Base-by-base conservation (phyloP, 2,329 filamentous ascomycete species). In the Fusarium chlamydosporum region DNA sequence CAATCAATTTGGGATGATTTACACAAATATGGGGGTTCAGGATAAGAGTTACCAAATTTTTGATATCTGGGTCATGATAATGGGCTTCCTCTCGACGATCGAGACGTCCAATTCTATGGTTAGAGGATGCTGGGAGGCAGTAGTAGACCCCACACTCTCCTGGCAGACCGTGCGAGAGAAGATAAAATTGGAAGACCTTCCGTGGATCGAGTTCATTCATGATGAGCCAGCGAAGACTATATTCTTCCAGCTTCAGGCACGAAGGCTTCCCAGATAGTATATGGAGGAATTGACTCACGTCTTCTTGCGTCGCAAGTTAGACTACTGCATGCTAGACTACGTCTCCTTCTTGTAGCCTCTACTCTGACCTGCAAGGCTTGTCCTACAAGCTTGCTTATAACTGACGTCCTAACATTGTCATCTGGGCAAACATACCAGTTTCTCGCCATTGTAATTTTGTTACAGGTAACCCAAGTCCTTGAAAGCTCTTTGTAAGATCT, bases 401-500 rank as follows among this genome's bases (percentile, higher is more conserved):
- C 13, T 1, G 3, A 42, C 9, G 3, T 7, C 40, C 27, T 27
- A 3, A 2, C 23, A 42, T 42, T n/a, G 15, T 42, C 15, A 10
- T 27, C 11, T 13, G 13, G 11, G 6, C 18, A 20, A 12, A 10
- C 18, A 7, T 13, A 3, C 4, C 13, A 16, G 26, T 7, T 20
- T 23, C 18, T 20, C 23, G 7, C 13, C 29, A 9, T 29, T 29
- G 29, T 29, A n/a, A 16, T 1, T 4, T 2, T 8, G 15, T 20
- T 45, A 45, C 2, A 72, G 4, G 33, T 74, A 75, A 0, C 73
- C 73, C n/a, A 75, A 6, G 3, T 69, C 58, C 2, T 61, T 64
- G 3, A 78, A 76, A 0, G 76, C 75, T 26, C 75, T 64, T n/a
- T 51, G 42, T 10, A 79, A 51, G 35, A 85, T 84, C 52, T 78